Evolutionary conservation across 768 basidiomycete species (phyloP).

Genomic region (Kwoniella dendrophila): DNA sequence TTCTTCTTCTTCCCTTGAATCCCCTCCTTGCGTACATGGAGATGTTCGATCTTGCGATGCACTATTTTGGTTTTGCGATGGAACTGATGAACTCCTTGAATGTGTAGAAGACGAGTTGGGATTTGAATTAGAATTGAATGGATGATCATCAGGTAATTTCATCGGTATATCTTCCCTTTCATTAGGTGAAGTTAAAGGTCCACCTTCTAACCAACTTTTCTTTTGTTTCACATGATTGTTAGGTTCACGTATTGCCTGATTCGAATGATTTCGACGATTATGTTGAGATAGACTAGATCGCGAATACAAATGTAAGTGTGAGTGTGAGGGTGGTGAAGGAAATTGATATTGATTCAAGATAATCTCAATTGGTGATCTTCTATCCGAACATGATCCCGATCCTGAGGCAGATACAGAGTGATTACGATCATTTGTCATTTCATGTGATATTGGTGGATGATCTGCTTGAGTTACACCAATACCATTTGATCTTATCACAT

Average conservation of each 20-base stretch:
- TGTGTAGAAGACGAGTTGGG: neutral
- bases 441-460: neutral
- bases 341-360: neutral
- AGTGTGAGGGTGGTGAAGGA: conserved; percentile 2
- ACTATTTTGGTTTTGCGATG: too few species aligned
- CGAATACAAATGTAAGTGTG: neutral
- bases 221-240: neutral
- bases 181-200: neutral
- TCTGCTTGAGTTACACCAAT: neutral
- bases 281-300: neutral
- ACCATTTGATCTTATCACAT: neutral
- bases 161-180: neutral
- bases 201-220: conserved; percentile 4
- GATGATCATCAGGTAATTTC: conserved; percentile 13
- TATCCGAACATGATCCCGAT: neutral
- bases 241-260: neutral
- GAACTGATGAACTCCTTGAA: too few species aligned
- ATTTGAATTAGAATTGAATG: neutral
- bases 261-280: neutral
- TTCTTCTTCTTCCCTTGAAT: too few species aligned
- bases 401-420: neutral
- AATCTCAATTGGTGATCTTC: neutral
- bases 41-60: too few species aligned
- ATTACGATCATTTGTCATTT: neutral
- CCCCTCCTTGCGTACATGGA: too few species aligned